Evolutionary conservation across 2,329 filamentous ascomycete species (phyloP), one percentile per base, ranked within the genome.

Genomic region (Colletotrichum melonis): DNA sequence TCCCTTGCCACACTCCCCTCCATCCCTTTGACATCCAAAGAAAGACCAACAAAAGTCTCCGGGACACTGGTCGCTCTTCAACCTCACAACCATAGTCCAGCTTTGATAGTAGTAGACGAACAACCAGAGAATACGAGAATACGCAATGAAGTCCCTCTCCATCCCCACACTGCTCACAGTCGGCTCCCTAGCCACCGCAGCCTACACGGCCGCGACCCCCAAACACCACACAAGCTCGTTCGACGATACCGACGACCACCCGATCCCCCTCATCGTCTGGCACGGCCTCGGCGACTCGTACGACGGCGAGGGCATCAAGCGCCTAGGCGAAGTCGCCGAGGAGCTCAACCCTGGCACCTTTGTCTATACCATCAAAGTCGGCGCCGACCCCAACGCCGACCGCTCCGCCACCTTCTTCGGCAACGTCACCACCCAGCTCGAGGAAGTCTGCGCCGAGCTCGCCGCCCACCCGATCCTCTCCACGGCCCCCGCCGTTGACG

Each of bases 241-340:
- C 42, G 55, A 82, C 75, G 82, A 84, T 32, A 82, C 85, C 62
- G 82, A 88, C 79, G 89, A 91, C 76, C 91, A 89, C n/a, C 95
- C 94, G 4, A 89, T 98, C 35, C 97, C 97, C 1, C 88, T 99
- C 46, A 89, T 99, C 73, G 94, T 99, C 84, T 99, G 97, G 97
- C 97, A 99, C 83, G 97, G 90, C 30, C 86, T 92, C 12, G 91
- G 91, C 78, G 94, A 97, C 83, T 89, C 92, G 81, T 97, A 92
- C 84, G 89, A 91, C 65, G 90, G 91, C 75, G 92, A 95, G 1
- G 95, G 95, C 70, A 88, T 98, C 68, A 89, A 90, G 77, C 82
- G 87, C 67, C 88, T 98, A 38, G 93, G 90, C 75, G 84, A 88
- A n/a, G 88, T 98, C 62, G 93, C 93, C 75, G 88, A 94, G 72